Conservation (phyloP, 2,329 filamentous ascomycete genomes). For the Albifimbria verrucaria region DNA sequence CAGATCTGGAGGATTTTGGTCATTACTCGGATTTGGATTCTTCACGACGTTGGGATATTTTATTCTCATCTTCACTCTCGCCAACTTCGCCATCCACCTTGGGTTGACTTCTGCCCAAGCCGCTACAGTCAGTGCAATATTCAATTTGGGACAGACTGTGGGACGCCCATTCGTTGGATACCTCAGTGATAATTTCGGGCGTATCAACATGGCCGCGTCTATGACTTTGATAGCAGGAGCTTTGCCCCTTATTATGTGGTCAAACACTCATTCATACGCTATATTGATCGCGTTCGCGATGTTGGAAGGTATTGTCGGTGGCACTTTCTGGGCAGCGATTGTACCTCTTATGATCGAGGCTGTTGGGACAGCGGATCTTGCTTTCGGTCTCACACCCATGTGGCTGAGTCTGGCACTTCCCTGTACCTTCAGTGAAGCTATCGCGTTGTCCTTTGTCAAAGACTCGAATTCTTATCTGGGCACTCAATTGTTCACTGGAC, state of each 20-base stretch:
- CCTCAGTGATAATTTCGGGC: slow-evolving; percentile 65
- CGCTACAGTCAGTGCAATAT: slow-evolving; percentile 65
- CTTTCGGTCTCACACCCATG: slow-evolving; percentile 63
- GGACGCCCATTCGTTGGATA: slow-evolving; percentile 71
- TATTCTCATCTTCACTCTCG: slow-evolving; percentile 70
- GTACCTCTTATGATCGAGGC: slow-evolving; percentile 71
- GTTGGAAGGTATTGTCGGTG: slow-evolving; percentile 66
- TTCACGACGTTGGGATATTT: slow-evolving; percentile 73
- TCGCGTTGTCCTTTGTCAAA: slow-evolving; percentile 53
- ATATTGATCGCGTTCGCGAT: slow-evolving; percentile 70
- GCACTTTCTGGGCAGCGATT: slow-evolving; percentile 68
- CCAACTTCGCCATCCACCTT: slow-evolving; percentile 67
- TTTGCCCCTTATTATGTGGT: slow-evolving; percentile 70
- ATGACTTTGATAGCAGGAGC: slow-evolving; percentile 64
- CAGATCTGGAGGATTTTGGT: slow-evolving; percentile 56
- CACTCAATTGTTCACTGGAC: slow-evolving; percentile 56
- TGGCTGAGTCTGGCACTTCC: slow-evolving; percentile 72
- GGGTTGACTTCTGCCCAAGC: slow-evolving; percentile 66
- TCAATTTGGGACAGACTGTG: slow-evolving; percentile 65
- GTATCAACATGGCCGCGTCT: slow-evolving; percentile 67
- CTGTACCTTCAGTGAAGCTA: slow-evolving; percentile 64
- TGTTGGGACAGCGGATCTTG: slow-evolving; percentile 65
- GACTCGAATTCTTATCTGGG: slow-evolving; percentile 45
- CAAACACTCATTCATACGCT: slow-evolving; percentile 59
- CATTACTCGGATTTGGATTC: slow-evolving; percentile 65